These are phyloP conservation scores for Pleurotus tuber-regium DNA, from an alignment of 768 basidiomycete genomes.

Conservation along the genomic window DNA sequence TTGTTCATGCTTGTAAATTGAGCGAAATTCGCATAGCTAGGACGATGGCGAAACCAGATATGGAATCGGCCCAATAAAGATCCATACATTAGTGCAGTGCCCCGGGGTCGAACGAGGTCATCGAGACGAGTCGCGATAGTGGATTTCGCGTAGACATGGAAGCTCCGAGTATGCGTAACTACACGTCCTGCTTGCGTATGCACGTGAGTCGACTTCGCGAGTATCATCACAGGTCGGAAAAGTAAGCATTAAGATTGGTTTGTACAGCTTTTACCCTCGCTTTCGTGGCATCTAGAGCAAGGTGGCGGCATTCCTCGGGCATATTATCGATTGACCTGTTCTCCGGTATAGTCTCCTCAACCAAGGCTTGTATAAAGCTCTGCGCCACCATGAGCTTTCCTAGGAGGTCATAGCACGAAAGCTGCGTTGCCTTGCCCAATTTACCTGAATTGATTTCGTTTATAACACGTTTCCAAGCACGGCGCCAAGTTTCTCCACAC, in stretches of 20 bases:
- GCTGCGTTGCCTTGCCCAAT: conserved; percentile 3
- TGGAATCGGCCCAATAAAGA: no score
- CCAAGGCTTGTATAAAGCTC: conserved; percentile 42
- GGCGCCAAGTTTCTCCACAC: conserved; percentile 44
- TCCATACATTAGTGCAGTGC: no score
- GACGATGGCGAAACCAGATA: no score
- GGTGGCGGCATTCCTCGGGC: conserved; percentile 44
- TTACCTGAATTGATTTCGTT: conserved; percentile 27
- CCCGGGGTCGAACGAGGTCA: no score
- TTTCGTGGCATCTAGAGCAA: conserved; percentile 37
- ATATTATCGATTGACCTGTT: conserved; percentile 37
- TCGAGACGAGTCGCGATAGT: no score
- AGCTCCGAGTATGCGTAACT: no score
- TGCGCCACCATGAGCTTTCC: conserved; percentile 46
- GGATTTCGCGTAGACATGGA: no score
- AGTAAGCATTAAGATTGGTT: conserved; percentile 44
- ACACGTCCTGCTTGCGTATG: no score
- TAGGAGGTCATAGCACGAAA: conserved; percentile 32
- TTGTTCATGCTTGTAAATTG: no score
- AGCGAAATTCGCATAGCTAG: no score
- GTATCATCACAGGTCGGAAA: conserved; percentile 42
- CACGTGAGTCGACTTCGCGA: no score
- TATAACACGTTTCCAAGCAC: conserved; percentile 42
- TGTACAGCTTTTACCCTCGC: conserved; percentile 45
- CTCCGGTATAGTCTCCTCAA: conserved; percentile 39